Evolutionary conservation across 202 grass and related monocot genomes (phyloP), one percentile per base, ranked within the genome.

Genomic region (Panicum virgatum): DNA sequence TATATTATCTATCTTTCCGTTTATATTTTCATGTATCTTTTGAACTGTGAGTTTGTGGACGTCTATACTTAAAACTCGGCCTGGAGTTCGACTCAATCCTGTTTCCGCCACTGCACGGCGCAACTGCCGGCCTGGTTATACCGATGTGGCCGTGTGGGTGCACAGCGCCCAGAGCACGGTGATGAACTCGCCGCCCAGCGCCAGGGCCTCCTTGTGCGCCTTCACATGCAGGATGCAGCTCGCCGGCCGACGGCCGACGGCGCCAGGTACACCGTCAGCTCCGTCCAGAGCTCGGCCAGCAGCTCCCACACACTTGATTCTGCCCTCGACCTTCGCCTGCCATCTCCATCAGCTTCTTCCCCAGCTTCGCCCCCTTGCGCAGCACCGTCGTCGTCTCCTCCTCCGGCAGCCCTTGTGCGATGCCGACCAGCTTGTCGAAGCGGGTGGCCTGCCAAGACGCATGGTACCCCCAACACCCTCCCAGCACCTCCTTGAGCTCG

Each of bases 131-230:
- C 19, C 64, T 32, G 66, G 12, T 12, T 58, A 87, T 75, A 19
- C 78, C 85, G 39, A n/a, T n/a, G n/a, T n/a, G n/a, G n/a, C n/a
- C n/a, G 70, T 81, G 78, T 87, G 85, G 12, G 50, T 77, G 37
- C 64, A 45, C 11, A 82, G 9, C 40, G 79, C 85, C 79, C 85
- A 87, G 3, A 87, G 38, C 26, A 77, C 45, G 39, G 79, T 87
- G 40, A 87, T 45, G 47, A 87, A 62, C 79, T 77, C 79, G 7
- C n/a, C 63, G 20, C 72, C 36, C 12, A 83, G 43, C 16, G 38
- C 65, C 67, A 87, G 60, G 46, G 62, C 48, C 56, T 88, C 30
- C 22, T 58, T 65, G 56, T 88, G 85, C 5, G 42, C 54, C 71
- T 83, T 45, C 1, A 83, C 52, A 38, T 76, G 48, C 3, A 58